Base-by-base conservation (phyloP, 2,329 filamentous ascomycete genomes). In the Seiridium cupressi region DNA sequence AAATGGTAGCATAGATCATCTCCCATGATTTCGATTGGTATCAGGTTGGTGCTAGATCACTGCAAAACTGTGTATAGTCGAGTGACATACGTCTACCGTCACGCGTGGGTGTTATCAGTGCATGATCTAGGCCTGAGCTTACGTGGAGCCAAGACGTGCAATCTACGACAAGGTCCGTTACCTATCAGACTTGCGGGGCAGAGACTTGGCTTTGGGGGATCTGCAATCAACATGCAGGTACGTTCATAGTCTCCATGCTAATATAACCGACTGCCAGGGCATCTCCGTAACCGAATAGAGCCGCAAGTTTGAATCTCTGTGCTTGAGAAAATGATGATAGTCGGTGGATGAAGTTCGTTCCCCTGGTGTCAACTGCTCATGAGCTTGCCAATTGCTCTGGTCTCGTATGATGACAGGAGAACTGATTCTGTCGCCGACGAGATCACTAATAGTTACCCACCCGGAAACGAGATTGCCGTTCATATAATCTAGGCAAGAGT, bases 81-180 rank as follows among this genome's bases (percentile, higher is more conserved):
- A 49, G 47, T 49, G 32, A 49, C 47, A 26, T 26, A 26, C 18
- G 18, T 26, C 18, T 26, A 26, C 18, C 18, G 18, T 48, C 18
- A n/a, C 49, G 34, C 49, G 49, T 51, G 49, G 34, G 49, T 51
- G 32, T 13, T 57, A 38, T 26, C 13, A 34, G 54, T n/a, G 54
- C 54, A 44, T 34, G 44, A 36, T 47, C 44, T 32, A 47, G 44
- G 26, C 40, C 34, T 34, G 42, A 46, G 54, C 54, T 57, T 44
- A 57, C 54, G 54, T 34, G 54, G 54, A 57, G 54, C 54, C 54
- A 57, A 57, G 54, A 42, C 11, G 6, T 36, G 46, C 35, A 35
- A 57, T 57, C 54, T 57, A 57, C 54, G 42, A 47, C 54, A 57
- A 26, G 13, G 35, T 42, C 38, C 35, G 54, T 18, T 31, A 46